Conservation (phyloP, 2,329 filamentous ascomycete genomes). For the Meredithiella fracta region DNA sequence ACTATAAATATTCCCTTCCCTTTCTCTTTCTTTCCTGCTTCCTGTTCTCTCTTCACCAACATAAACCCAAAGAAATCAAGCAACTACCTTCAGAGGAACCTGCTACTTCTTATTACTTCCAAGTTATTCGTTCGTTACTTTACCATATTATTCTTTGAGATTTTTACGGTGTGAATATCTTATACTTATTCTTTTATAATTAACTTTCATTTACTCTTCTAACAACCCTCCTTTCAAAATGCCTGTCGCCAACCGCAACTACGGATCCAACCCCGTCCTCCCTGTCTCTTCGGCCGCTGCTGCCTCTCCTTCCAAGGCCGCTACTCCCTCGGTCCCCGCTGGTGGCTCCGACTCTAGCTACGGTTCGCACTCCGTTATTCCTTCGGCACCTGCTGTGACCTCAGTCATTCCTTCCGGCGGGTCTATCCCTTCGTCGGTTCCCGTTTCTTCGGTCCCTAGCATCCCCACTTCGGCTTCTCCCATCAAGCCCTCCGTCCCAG, state of each 20-base stretch:
- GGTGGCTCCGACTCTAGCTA: not conserved
- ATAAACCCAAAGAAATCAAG: not conserved
- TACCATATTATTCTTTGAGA: not conserved
- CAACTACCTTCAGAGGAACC: not conserved
- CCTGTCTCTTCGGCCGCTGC: not conserved
- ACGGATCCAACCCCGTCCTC: constrained; percentile 4
- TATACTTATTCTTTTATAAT: not conserved
- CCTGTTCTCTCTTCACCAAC: not conserved
- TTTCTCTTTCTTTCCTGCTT: not conserved
- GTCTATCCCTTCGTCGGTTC: not conserved
- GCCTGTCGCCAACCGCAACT: constrained; percentile 2
- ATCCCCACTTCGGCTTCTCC: not conserved
- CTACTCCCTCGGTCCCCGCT: not conserved
- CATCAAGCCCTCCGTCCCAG: not conserved
- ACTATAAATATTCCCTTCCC: too few relatives aligned
- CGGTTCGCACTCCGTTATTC: not conserved
- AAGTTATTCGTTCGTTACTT: not conserved
- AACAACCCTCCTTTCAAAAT: not conserved
- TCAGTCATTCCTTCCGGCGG: not conserved
- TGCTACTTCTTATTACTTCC: not conserved
- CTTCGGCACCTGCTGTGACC: not conserved
- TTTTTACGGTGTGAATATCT: not conserved
- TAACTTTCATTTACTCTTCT: not conserved
- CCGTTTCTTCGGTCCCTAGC: not conserved
- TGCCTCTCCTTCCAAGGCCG: not conserved